A percentile compares a stretch with the other conserved stretches of the same genome.
Conservation (phyloP, 2,329 filamentous ascomycete species). For the Daldinia sp. region DNA sequence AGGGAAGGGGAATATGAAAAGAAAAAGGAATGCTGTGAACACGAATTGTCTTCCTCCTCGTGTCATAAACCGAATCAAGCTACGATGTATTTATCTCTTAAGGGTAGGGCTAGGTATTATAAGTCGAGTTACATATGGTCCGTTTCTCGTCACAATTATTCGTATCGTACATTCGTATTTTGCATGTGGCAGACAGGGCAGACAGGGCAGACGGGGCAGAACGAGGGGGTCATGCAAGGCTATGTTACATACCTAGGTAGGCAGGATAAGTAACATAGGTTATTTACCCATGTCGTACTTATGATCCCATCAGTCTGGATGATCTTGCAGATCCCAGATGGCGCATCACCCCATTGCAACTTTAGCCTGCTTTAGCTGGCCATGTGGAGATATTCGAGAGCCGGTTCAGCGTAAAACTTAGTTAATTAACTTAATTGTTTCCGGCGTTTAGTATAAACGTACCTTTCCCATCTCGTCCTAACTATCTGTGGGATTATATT, state of each 20-base stretch:
- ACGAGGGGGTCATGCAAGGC: conserved; percentile 30
- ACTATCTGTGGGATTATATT: conserved; percentile 14
- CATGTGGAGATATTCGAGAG: conserved; percentile 38
- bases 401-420: conserved; percentile 18
- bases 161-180: conserved; percentile 18
- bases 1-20: conserved; percentile 22
- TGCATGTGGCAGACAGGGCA: conserved; percentile 28
- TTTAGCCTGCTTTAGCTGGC: conserved; percentile 31
- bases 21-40: conserved; percentile 23
- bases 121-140: background rate
- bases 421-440: conserved; percentile 14
- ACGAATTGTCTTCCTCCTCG: conserved; percentile 11
- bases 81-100: conserved; percentile 4
- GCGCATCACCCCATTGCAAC: conserved; percentile 19
- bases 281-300: conserved; percentile 26
- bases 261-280: too few species aligned
- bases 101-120: background rate
- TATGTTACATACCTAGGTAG: too few species aligned
- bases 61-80: background rate
- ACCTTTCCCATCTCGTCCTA: conserved; percentile 33
- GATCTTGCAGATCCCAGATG: conserved; percentile 42
- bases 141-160: conserved; percentile 19
- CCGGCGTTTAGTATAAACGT: conserved; percentile 11
- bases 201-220: too few species aligned
- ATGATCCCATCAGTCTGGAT: conserved; percentile 43